Evolutionary conservation across 805 yeast species (phyloP).

Genomic region (Cyberlindnera meyerae): DNA sequence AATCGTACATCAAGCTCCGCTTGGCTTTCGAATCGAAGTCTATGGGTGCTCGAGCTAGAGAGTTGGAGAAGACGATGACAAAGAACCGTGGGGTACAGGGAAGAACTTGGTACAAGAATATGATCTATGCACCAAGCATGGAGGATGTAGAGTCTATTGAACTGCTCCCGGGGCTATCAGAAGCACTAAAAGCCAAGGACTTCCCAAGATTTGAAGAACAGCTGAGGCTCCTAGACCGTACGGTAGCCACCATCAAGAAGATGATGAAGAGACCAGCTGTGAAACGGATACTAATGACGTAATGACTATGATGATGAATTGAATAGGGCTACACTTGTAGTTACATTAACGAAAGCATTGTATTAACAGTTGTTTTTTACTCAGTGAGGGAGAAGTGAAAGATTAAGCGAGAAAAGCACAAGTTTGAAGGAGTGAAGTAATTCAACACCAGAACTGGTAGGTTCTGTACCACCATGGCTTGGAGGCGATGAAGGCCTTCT

Average conservation of each 20-base stretch:
- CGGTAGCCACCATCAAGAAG: conserved; percentile 5
- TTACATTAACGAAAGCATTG: neutral
- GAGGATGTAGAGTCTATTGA: conserved; percentile 46
- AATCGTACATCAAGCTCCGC: conserved; percentile 50
- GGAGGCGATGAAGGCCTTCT: conserved; percentile 43
- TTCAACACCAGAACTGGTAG: conserved; percentile 50
- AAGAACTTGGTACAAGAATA: conserved; percentile 60
- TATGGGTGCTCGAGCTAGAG: conserved; percentile 40
- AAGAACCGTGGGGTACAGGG: conserved; percentile 40
- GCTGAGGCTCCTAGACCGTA: conserved; percentile 8
- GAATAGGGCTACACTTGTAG: neutral
- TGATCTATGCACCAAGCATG: conserved; percentile 56
- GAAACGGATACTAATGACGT: too few species aligned
- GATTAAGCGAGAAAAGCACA: neutral
- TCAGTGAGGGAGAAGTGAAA: too few species aligned
- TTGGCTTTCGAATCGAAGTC: conserved; percentile 53
- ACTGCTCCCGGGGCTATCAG: conserved; percentile 55
- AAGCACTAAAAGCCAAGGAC: conserved; percentile 45
- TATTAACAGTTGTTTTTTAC: too few species aligned
- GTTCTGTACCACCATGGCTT: conserved; percentile 42
- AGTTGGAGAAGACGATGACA: conserved; percentile 26
- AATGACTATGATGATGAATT: too few species aligned
- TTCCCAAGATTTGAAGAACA: conserved; percentile 27
- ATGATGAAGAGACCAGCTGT: neutral
- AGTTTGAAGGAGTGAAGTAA: neutral